Conservation (phyloP, 2,329 filamentous ascomycete species). For the Pyrenochaeta sp. region DNA sequence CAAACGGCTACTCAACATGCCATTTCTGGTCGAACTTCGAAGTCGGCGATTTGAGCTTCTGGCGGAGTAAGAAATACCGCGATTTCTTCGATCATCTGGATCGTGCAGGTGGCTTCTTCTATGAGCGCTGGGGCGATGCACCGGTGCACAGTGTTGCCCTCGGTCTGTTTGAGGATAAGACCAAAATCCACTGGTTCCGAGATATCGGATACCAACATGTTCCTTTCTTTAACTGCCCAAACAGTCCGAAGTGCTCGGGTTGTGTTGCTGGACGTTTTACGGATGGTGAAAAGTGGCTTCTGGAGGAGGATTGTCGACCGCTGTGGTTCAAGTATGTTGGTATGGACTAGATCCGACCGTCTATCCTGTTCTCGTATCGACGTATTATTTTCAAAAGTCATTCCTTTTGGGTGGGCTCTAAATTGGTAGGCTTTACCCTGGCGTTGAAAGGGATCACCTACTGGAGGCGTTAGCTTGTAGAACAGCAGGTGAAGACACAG, state of each 20-base stretch:
- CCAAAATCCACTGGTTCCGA: constrained; percentile 97
- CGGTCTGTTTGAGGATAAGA: constrained; percentile 88
- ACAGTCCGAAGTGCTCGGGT: constrained; percentile 89
- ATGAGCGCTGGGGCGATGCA: constrained; percentile 97
- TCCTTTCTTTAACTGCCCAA: constrained; percentile 98
- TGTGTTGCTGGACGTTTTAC: constrained; percentile 89
- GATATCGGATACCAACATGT: constrained; percentile 99
- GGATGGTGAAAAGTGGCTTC: constrained; percentile 83
- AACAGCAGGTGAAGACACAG: no score
- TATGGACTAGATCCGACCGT: constrained; percentile 75
- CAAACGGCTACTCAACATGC: constrained; percentile 95
- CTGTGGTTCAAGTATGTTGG: constrained; percentile 98
- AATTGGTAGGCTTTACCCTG: no score
- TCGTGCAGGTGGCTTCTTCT: constrained; percentile 94
- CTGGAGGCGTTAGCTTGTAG: no score
- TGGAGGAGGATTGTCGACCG: constrained; percentile 90
- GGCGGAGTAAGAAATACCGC: constrained; percentile 87
- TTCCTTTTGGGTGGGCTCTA: no score
- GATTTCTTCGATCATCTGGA: constrained; percentile 97
- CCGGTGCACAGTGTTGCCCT: constrained; percentile 95
- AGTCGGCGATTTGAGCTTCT: constrained; percentile 91
- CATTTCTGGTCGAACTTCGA: constrained; percentile 99
- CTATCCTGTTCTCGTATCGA: no score
- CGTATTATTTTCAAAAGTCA: no score
- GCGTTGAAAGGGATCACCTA: no score